phyloP scores from a whole-genome alignment of 345 rosid species.

The Eutrema japonicum region DNA sequence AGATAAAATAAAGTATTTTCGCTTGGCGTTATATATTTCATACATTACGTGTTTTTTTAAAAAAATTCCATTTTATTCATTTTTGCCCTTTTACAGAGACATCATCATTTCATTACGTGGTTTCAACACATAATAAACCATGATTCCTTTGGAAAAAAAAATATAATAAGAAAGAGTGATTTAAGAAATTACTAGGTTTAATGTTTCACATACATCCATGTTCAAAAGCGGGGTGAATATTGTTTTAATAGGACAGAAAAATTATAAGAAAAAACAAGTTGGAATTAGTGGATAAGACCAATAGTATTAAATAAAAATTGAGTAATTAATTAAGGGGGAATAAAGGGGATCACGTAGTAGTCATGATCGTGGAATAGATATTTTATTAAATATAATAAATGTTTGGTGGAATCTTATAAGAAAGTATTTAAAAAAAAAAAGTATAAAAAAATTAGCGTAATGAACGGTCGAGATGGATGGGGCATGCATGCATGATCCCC shows the following conservation, averaged over 20 bases:
- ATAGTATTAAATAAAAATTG: slow-evolving; percentile 6
- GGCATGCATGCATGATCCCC: slow-evolving; percentile 44
- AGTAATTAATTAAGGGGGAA: slow-evolving; percentile 18
- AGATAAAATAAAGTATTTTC: neutral
- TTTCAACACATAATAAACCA: neutral
- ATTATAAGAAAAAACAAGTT: neutral
- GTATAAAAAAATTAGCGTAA: too few relatives aligned
- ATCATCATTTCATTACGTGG: neutral
- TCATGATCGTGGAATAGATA: slow-evolving; percentile 24
- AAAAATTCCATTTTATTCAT: too few relatives aligned
- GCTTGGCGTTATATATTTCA: neutral
- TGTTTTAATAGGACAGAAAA: neutral
- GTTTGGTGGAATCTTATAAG: slow-evolving; percentile 26
- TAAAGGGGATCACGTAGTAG: slow-evolving; percentile 39
- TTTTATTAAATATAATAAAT: neutral
- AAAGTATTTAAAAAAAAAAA: too few relatives aligned
- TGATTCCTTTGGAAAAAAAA: neutral
- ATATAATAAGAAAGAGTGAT: too few relatives aligned
- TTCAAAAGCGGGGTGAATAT: neutral
- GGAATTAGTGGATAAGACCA: slow-evolving; percentile 32
- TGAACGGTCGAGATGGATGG: slow-evolving; percentile 41
- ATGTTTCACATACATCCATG: neutral
- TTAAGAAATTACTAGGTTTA: neutral
- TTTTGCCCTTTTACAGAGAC: too few relatives aligned
- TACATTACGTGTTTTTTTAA: neutral